Evolutionary conservation across 1,284 basidiomycete species (phyloP), one percentile per base, ranked within the genome.

Genomic region (Cutaneotrichosporon sp.): DNA sequence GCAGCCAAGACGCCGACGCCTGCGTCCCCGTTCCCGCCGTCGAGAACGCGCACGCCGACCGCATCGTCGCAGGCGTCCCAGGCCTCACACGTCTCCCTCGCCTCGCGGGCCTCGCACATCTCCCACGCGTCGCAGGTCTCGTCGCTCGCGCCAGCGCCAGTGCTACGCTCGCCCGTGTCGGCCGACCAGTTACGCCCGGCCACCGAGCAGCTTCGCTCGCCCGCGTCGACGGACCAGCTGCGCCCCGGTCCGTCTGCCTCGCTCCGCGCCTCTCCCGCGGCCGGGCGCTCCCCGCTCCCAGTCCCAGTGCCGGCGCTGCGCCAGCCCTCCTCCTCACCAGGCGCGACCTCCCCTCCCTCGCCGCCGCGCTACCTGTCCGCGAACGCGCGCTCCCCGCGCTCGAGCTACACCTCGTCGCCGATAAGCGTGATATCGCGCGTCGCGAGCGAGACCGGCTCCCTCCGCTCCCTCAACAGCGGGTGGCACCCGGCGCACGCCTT

Each of bases 401-500:
- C 46, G 16, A n/a, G 11, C 46, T 47, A 42, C 38, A n/a, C 38
- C 18, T 42, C 38, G 6, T 52, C 50, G 24, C 54, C 54, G 2
- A 55, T 27, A n/a, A 54, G 36, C 14, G 38, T 45, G 4, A 45
- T 55, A 18, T 42, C 54, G 13, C 56, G 56, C 36, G 51, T 55
- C 14, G 56, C 54, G 8, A 58, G 55, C 56, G 58, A 60, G 7
- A 29, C 55, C 0, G 61, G 65, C 29, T 56, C 47, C 14, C 31
- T 49, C 16, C 58, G 56, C 24, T 18, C 27, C 24, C 51, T 58
- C 22, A 22, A 45, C 27, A 45, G 54, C 2, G 52, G 56, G 14
- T 55, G 43, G 58, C 73, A 79, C 64, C 76, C 76, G 1, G 74
- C 76, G 4, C 66, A 68, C 10, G 71, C 74, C 24, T 77, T 79